Evolutionary conservation across 2,329 filamentous ascomycete species (phyloP), one percentile per base, ranked within the genome.

Genomic region (Tolypocladium inflatum): DNA sequence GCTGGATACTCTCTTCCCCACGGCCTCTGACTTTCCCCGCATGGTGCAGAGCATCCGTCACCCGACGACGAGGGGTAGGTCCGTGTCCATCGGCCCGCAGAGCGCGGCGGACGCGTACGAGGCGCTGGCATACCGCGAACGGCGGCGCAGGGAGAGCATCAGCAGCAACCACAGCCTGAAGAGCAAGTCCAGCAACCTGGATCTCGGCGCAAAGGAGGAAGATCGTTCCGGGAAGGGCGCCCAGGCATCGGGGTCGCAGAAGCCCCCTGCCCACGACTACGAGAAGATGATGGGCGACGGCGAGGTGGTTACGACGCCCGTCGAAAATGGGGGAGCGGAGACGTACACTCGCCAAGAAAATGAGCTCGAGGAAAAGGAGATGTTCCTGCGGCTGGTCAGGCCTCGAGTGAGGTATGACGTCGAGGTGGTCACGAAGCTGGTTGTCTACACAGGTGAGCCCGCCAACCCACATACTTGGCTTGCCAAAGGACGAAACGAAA

Each of bases 71-170:
- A 80, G 91, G 59, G 87, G 87, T 61, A 84, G 94, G 55, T 88
- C 91, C 38, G 85, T 97, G 39, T 96, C 91, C 7, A 83, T 97
- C 56, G 94, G 94, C 0, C 94, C 94, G 2, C 94, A 97, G 74
- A 97, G 92, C 52, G 92, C 92, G 60, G 94, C 94, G 2, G 94
- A 99, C 74, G 94, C 91, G 30, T 96, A 97, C 74, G 94, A 99
- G 76, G 91, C 91, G 23, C 79, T 99, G 54, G 94, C 93, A 7
- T 96, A 96, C 69, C 86, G 93, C 23, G 91, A 96, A 67, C 74
- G 81, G 26, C 74, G 77, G 58, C 73, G 82, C 37, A 71, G 80
- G 38, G 82, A 85, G 73, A 80, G 82, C 70, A 71, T 82, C 48
- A 70, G 75, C 58, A 80, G 80, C 67, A 78, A 82, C 57, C 72